Conservation (phyloP, 1,284 basidiomycete species). For the Leccinum colubrinum region DNA sequence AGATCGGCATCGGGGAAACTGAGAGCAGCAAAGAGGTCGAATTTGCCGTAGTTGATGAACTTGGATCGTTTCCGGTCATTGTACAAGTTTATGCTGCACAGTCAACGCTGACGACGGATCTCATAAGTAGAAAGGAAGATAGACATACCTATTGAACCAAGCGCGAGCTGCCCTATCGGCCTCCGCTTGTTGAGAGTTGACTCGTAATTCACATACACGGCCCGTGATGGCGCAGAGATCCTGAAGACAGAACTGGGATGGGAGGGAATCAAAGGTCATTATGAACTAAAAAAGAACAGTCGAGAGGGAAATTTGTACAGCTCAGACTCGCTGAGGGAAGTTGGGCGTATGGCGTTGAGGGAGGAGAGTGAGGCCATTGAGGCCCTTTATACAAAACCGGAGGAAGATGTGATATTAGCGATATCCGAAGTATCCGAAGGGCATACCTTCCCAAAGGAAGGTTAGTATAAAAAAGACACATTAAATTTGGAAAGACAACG, state of each 20-base stretch:
- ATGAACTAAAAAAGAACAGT: slow-evolving; percentile 11
- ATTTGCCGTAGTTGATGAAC: slow-evolving; percentile 39
- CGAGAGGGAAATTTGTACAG: slow-evolving; percentile 16
- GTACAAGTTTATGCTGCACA: slow-evolving; percentile 31
- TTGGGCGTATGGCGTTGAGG: slow-evolving; percentile 6
- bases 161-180: slow-evolving; percentile 31
- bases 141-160: slow-evolving; percentile 30
- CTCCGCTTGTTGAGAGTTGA: slow-evolving; percentile 30
- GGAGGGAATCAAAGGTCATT: slow-evolving; percentile 30
- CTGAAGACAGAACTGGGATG: slow-evolving; percentile 31
- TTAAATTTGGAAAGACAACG: slow-evolving; percentile 25
- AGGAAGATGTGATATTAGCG: slow-evolving; percentile 18
- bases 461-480: slow-evolving; percentile 30
- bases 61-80: slow-evolving; percentile 31
- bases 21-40: slow-evolving; percentile 43
- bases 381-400: slow-evolving; percentile 30
- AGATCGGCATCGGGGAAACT: slow-evolving; percentile 44
- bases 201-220: slow-evolving; percentile 34
- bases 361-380: slow-evolving; percentile 3
- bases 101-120: neutral
- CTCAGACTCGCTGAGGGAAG: slow-evolving; percentile 28
- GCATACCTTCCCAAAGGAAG: slow-evolving; percentile 24
- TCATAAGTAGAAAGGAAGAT: neutral
- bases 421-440: slow-evolving; percentile 13
- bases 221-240: slow-evolving; percentile 36